Conservation (phyloP, 768 basidiomycete species). For the Tylopilus intermedius region DNA sequence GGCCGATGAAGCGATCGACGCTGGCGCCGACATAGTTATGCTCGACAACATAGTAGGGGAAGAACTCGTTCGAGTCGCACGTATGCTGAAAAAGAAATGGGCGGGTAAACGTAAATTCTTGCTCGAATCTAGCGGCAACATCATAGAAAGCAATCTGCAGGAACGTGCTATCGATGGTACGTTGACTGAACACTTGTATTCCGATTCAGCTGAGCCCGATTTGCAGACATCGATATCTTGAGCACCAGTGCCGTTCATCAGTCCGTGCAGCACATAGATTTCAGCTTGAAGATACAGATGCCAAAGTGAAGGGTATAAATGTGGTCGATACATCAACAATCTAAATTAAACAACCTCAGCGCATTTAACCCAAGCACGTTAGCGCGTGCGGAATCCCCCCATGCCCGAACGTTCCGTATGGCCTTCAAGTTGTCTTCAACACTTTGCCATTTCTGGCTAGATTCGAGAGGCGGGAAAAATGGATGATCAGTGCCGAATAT, state of each 20-base stretch:
- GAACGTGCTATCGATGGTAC: slow-evolving; percentile 79
- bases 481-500: slow-evolving; percentile 88
- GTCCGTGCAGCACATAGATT: slow-evolving; percentile 91
- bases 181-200: slow-evolving; percentile 13
- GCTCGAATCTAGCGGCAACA: slow-evolving; percentile 92
- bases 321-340: slow-evolving; percentile 15
- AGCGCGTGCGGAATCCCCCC: slow-evolving; percentile 50
- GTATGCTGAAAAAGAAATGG: slow-evolving; percentile 74
- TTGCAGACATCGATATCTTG: slow-evolving; percentile 86
- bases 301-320: slow-evolving; percentile 33
- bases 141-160: slow-evolving; percentile 82
- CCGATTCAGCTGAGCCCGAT: slow-evolving; percentile 1
- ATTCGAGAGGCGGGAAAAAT: slow-evolving; percentile 79
- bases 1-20: slow-evolving; percentile 94
- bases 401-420: slow-evolving; percentile 42
- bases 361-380: slow-evolving; percentile 74
- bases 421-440: slow-evolving; percentile 83
- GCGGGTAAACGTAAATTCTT: slow-evolving; percentile 74
- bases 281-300: slow-evolving; percentile 91
- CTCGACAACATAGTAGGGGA: slow-evolving; percentile 87
- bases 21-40: slow-evolving; percentile 94
- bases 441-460: slow-evolving; percentile 72
- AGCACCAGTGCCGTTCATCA: slow-evolving; percentile 90
- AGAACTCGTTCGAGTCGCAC: slow-evolving; percentile 63
- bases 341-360: slow-evolving; percentile 58